Conservation (phyloP, 345 rosid species). For the Eucalyptus marginata region DNA sequence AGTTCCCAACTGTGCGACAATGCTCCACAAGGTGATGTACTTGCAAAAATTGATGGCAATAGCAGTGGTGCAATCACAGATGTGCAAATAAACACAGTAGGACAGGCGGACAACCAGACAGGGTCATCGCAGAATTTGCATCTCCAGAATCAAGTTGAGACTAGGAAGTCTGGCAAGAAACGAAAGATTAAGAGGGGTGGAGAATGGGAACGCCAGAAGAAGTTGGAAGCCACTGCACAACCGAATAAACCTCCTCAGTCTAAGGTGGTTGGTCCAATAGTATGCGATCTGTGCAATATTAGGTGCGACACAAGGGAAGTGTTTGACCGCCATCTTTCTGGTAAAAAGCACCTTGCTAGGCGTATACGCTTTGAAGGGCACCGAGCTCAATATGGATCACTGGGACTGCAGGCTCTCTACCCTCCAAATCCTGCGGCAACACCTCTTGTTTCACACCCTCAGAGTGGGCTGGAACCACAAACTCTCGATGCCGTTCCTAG, state of each 20-base stretch:
- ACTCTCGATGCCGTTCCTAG: background rate
- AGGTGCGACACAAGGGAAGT: constrained; percentile 18
- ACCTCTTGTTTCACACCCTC: background rate
- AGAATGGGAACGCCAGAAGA: constrained; percentile 1
- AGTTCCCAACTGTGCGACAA: background rate
- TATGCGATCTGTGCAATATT: constrained; percentile 22
- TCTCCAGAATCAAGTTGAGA: background rate
- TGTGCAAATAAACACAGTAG: background rate
- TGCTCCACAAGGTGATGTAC: background rate
- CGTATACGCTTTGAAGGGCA: constrained; percentile 13
- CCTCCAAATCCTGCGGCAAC: constrained; percentile 6
- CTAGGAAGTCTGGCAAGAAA: constrained; percentile 2
- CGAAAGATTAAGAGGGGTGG: constrained; percentile 8
- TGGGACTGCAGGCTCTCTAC: constrained; percentile 18
- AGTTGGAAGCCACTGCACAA: background rate
- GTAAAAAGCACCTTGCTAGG: constrained; percentile 24
- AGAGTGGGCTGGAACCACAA: background rate
- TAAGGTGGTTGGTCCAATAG: constrained; percentile 12
- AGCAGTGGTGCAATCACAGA: background rate
- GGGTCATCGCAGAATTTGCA: background rate
- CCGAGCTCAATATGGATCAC: constrained; percentile 10
- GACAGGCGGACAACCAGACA: background rate
- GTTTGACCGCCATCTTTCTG: constrained; percentile 20
- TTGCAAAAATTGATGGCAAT: background rate
- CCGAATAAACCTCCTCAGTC: background rate